Evolutionary conservation across 2,329 filamentous ascomycete genomes (phyloP).

Genomic region (Xylaria sp.): DNA sequence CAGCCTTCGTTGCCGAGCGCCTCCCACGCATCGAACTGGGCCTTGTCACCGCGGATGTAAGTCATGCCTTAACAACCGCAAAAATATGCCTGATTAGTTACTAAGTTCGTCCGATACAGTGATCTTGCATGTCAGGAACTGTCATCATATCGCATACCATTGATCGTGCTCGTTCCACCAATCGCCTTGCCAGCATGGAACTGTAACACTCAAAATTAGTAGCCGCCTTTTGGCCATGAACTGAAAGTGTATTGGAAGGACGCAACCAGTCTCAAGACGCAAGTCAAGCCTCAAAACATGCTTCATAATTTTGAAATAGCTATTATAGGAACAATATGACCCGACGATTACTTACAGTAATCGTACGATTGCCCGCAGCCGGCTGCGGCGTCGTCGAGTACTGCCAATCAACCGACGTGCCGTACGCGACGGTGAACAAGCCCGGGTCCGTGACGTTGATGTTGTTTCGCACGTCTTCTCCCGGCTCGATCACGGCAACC

Average conservation of each 20-base stretch:
- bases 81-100: slow-evolving; percentile 29
- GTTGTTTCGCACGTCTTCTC: slow-evolving; percentile 44
- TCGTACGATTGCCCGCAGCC: slow-evolving; percentile 40
- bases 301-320: too few species aligned
- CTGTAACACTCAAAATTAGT: not conserved
- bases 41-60: slow-evolving; percentile 50
- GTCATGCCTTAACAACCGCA: slow-evolving; percentile 44
- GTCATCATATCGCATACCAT: slow-evolving; percentile 38
- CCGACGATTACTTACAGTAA: slow-evolving; percentile 26
- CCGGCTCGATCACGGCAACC: slow-evolving; percentile 47
- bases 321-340: not conserved
- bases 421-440: slow-evolving; percentile 36
- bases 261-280: not conserved
- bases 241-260: not conserved
- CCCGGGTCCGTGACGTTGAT: slow-evolving; percentile 41
- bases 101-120: not conserved
- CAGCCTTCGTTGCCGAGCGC: slow-evolving; percentile 50
- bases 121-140: not conserved
- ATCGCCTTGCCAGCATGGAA: slow-evolving; percentile 46
- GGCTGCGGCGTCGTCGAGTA: slow-evolving; percentile 43
- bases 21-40: slow-evolving; percentile 52
- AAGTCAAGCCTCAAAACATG: too few species aligned
- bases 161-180: slow-evolving; percentile 49
- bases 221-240: not conserved
- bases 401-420: slow-evolving; percentile 44